Conservation (phyloP, 2,329 filamentous ascomycete species). For the Chrysosporium keratinophilum region DNA sequence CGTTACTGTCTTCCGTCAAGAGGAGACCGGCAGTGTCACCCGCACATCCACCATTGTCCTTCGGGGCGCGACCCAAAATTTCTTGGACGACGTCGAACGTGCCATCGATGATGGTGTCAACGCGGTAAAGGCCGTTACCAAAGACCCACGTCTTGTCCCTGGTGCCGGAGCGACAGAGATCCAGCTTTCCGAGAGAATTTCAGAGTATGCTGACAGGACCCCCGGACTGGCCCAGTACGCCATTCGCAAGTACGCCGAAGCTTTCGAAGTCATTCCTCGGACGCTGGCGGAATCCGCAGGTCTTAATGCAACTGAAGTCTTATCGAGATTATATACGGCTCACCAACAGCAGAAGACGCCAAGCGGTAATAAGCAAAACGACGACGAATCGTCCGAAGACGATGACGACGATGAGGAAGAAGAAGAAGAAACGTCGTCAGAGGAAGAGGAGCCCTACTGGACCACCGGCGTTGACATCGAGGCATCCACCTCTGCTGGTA, state of each 20-base stretch:
- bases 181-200: slow-evolving; percentile 85
- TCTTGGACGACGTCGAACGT: slow-evolving; percentile 91
- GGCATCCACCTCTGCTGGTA: slow-evolving; percentile 70
- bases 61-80: slow-evolving; percentile 92
- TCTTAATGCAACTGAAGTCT: slow-evolving; percentile 90
- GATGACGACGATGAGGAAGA: slow-evolving; percentile 24
- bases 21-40: slow-evolving; percentile 65
- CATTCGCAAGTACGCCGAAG: slow-evolving; percentile 94
- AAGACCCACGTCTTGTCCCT: slow-evolving; percentile 80
- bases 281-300: slow-evolving; percentile 91
- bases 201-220: slow-evolving; percentile 81
- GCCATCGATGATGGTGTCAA: slow-evolving; percentile 98
- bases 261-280: slow-evolving; percentile 92
- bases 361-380: slow-evolving; percentile 29
- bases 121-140: slow-evolving; percentile 95
- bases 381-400: slow-evolving; percentile 53
- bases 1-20: slow-evolving; percentile 96
- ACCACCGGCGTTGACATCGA: slow-evolving; percentile 91
- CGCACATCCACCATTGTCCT: slow-evolving; percentile 90
- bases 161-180: slow-evolving; percentile 92
- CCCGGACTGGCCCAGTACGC: slow-evolving; percentile 89
- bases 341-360: slow-evolving; percentile 49
- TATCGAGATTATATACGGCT: slow-evolving; percentile 84
- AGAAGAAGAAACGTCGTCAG: slow-evolving; percentile 25
- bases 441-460: slow-evolving; percentile 68